Base-by-base conservation (phyloP, 148 eudicot genomes). In the Silene uniflora region DNA sequence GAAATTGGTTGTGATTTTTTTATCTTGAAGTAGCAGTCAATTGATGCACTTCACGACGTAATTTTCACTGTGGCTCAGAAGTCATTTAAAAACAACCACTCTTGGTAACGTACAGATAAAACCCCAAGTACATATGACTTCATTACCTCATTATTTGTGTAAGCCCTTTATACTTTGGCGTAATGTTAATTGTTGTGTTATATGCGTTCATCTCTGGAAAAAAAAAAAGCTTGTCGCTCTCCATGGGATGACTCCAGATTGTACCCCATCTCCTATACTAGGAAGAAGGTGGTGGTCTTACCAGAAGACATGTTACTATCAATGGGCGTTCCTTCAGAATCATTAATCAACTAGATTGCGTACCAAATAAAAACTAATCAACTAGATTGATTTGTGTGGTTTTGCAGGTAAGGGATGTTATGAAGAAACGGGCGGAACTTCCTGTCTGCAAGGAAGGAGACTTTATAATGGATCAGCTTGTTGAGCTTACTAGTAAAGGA, bases 401-500 rank as follows among this genome's bases (percentile, higher is more conserved):
- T 55, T 77, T 86, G 81, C 81, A 96, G 99, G 98, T 96, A 72
- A 96, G 84, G 84, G 98, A 96, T 85, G 91, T 92, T 21, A 92
- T 96, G 99, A 96, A 91, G 85, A 92, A 84, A 83, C 85, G 82
- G 77, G 83, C 80, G 21, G 94, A 92, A 77, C 98, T 96, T 82
- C 99, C 98, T 56, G 80, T 92, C 7, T 92, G 99, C 72, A 68
- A 68, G 18, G 72, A 68, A 68, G 56, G 72, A 44, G 72, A 68
- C 72, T 68, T 42, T n/a, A 68, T 92, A 79, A 95, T 95, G 98
- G 98, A 95, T 83, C 99, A 92, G 87, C 90, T 95, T 16, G 96
- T 95, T 7, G 98, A 91, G 84, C 93, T 95, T 62, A 91, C 97
- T 23, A 92, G 97, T 74, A 91, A 93, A 84, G 97, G 98, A 66